Percentiles rank a stretch among this genome's conserved stretches.
Conservation (phyloP, 2,329 filamentous ascomycete genomes). For the Pseudogymnoascus sp. region DNA sequence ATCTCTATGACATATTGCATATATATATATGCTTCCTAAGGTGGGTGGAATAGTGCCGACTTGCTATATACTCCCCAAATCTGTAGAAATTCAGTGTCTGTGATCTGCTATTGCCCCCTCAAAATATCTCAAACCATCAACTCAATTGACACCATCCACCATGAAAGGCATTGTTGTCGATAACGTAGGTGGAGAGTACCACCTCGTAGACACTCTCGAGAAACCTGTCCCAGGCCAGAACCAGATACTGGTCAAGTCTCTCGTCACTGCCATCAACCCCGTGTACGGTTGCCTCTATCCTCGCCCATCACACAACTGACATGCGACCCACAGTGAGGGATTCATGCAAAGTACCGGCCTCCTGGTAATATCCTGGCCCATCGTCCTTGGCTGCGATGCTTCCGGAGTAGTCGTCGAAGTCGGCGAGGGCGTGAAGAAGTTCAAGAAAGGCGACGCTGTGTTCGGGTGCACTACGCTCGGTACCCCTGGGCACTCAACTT, state of each 20-base stretch:
- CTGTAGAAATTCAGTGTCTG: background rate
- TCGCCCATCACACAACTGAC: constrained; percentile 12
- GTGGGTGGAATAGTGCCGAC: background rate
- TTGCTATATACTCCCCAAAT: background rate
- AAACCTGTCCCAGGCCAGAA: constrained; percentile 25
- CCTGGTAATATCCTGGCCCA: constrained; percentile 29
- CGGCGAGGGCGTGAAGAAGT: constrained; percentile 25
- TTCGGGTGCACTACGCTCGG: constrained; percentile 32
- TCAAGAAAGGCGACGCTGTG: constrained; percentile 29
- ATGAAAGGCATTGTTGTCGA: constrained; percentile 25
- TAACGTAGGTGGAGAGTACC: constrained; percentile 15
- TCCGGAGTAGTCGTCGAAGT: constrained; percentile 28
- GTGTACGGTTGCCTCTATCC: constrained; percentile 23
- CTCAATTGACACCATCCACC: background rate
- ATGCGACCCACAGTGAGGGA: constrained; percentile 21
- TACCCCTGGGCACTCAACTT: constrained; percentile 27
- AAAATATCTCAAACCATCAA: background rate
- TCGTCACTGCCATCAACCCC: constrained; percentile 31
- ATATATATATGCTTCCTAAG: background rate
- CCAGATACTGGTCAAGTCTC: constrained; percentile 31
- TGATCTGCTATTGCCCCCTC: background rate
- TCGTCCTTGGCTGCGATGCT: constrained; percentile 33
- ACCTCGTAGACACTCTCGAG: constrained; percentile 18
- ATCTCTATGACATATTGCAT: background rate
- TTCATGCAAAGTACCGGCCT: constrained; percentile 30